Evolutionary conservation across 2,329 filamentous ascomycete species (phyloP).

Genomic region (Trichothecium sympodiale): DNA sequence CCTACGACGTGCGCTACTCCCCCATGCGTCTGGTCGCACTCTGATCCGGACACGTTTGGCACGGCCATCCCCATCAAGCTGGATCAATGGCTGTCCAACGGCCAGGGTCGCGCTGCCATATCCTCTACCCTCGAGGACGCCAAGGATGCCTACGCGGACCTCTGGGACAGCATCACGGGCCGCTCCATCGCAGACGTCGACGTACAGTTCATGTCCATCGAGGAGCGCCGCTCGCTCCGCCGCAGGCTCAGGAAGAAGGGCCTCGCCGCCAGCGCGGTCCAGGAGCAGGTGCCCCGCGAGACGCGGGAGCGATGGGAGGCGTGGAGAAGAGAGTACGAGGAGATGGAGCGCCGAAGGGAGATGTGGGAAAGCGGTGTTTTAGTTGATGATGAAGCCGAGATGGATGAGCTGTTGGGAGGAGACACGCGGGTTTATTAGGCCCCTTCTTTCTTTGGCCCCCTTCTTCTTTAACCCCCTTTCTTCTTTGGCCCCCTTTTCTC

Average conservation of each 20-base stretch:
- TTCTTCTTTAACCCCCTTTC: neutral
- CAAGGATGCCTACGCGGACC: constrained; percentile 35
- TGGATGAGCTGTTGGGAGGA: constrained; percentile 17
- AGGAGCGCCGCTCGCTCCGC: constrained; percentile 34
- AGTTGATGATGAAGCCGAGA: constrained; percentile 14
- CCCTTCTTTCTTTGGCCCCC: neutral
- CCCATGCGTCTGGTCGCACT: constrained; percentile 43
- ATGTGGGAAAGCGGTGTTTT: neutral
- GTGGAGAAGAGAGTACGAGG: constrained; percentile 30
- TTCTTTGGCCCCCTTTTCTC: too few relatives aligned
- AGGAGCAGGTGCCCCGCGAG: constrained; percentile 20
- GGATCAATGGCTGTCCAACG: constrained; percentile 48
- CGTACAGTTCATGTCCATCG: constrained; percentile 30
- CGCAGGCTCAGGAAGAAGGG: constrained; percentile 40
- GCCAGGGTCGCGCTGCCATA: constrained; percentile 30
- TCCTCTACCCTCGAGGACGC: constrained; percentile 29
- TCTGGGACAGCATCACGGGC: constrained; percentile 32
- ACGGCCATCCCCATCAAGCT: constrained; percentile 49
- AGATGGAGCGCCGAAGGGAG: constrained; percentile 17
- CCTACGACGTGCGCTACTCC: constrained; percentile 34
- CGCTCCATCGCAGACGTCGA: constrained; percentile 33
- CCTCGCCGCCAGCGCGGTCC: constrained; percentile 17
- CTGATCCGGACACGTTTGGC: constrained; percentile 47
- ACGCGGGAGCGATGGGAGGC: constrained; percentile 30
- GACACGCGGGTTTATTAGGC: constrained; percentile 8